Percentiles rank a stretch among this genome's conserved stretches.
phyloP scores from a whole-genome alignment of 768 basidiomycete genomes.

The Termitomyces sp. region DNA sequence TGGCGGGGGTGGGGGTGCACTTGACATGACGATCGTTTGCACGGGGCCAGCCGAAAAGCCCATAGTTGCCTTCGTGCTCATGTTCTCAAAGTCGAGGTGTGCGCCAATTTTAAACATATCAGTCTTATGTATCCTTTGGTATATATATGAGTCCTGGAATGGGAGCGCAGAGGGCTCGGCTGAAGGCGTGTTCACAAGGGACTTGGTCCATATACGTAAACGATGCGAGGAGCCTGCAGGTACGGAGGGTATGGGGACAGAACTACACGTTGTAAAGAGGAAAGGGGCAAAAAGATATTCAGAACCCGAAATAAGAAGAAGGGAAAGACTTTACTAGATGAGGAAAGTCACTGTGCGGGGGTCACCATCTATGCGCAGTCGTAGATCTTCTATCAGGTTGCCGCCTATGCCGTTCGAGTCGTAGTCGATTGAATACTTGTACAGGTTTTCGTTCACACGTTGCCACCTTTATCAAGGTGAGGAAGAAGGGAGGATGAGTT shows the following conservation, averaged over 20 bases:
- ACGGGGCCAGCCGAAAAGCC: conserved; percentile 35
- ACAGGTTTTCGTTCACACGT: conserved; percentile 34
- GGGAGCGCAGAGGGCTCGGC: conserved; percentile 28
- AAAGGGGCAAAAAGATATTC: conserved; percentile 5
- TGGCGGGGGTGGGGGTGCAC: conserved; percentile 2
- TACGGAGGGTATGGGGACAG: conserved; percentile 47
- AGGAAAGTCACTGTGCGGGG: conserved; percentile 49
- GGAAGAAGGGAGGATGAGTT: neutral
- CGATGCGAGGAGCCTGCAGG: conserved; percentile 56
- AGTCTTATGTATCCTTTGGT: conserved; percentile 61
- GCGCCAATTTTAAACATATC: conserved; percentile 59
- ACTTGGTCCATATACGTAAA: conserved; percentile 59
- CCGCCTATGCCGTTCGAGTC: conserved; percentile 58
- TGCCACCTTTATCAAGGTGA: conserved; percentile 39
- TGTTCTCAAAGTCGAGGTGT: conserved; percentile 45
- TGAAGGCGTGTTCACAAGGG: conserved; percentile 28
- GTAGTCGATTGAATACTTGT: conserved; percentile 56
- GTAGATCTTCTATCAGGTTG: conserved; percentile 45
- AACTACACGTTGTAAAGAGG: conserved; percentile 22
- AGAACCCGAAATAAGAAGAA: neutral
- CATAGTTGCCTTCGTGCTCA: conserved; percentile 46
- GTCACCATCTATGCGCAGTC: conserved; percentile 48
- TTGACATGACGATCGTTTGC: conserved; percentile 25
- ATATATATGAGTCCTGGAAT: conserved; percentile 45
- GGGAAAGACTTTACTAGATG: conserved; percentile 45